These are phyloP conservation scores for Cladosporium sp. DNA, from an alignment of 2,329 filamentous ascomycete genomes.

Conservation along the genomic window DNA sequence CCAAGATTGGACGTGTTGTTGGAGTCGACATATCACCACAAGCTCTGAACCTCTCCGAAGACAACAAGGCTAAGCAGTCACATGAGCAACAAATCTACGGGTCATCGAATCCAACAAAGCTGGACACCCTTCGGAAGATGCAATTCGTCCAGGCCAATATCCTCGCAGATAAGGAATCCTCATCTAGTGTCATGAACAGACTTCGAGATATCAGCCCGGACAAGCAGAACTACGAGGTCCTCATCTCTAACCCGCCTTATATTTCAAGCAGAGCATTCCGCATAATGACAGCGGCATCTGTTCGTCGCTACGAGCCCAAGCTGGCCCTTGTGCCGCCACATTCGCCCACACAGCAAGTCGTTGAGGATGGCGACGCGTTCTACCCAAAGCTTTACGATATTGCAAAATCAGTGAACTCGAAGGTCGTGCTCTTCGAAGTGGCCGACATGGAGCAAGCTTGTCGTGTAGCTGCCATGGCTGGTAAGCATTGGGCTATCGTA, in stretches of 20 bases:
- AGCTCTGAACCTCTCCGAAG: conserved; percentile 65
- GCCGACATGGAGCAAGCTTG: conserved; percentile 67
- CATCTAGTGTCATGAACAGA: background rate
- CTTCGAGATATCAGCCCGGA: background rate
- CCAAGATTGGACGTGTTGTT: conserved; percentile 43
- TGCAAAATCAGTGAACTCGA: conserved; percentile 51
- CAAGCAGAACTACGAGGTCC: conserved; percentile 50
- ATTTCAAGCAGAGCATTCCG: conserved; percentile 68
- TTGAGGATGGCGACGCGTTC: conserved; percentile 56
- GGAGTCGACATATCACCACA: conserved; percentile 72
- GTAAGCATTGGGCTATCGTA: conserved; percentile 42
- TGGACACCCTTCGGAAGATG: conserved; percentile 24
- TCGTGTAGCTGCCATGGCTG: conserved; percentile 57
- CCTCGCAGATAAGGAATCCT: background rate
- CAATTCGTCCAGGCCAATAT: conserved; percentile 41
- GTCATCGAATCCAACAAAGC: background rate
- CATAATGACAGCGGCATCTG: conserved; percentile 67
- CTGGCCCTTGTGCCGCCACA: conserved; percentile 69
- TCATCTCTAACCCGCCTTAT: conserved; percentile 91
- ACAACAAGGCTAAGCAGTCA: conserved; percentile 60
- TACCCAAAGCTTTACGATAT: conserved; percentile 65
- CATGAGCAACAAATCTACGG: conserved; percentile 20
- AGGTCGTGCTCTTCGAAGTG: conserved; percentile 67
- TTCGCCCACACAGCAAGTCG: conserved; percentile 28
- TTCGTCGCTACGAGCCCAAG: conserved; percentile 77